These are phyloP conservation scores for Aspergillus neotritici DNA, from an alignment of 2,329 filamentous ascomycete genomes.

Conservation along the genomic window DNA sequence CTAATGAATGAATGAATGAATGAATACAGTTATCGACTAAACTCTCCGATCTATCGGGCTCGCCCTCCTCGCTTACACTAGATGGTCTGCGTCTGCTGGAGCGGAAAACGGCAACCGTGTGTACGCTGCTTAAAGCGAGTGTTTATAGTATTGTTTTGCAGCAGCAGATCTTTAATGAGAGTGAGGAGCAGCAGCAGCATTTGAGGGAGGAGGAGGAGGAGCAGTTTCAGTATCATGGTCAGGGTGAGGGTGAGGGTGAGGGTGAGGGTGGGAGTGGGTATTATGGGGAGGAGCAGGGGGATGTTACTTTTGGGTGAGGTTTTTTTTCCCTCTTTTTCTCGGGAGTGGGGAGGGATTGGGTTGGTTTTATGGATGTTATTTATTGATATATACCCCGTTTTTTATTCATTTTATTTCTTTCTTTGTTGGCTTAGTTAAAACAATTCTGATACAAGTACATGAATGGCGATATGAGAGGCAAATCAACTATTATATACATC, in stretches of 20 bases:
- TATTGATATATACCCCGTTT: constrained; percentile 17
- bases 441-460: constrained; percentile 28
- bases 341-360: constrained; percentile 2
- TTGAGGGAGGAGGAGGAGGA: constrained; percentile 11
- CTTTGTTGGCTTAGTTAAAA: constrained; percentile 1
- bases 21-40: constrained; percentile 28
- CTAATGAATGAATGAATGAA: neutral
- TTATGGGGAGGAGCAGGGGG: constrained; percentile 19
- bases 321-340: constrained; percentile 10
- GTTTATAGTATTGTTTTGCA: constrained; percentile 98
- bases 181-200: constrained; percentile 26
- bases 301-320: constrained; percentile 20
- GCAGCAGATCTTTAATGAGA: constrained; percentile 79
- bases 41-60: constrained; percentile 54
- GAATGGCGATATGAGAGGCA: constrained; percentile 8
- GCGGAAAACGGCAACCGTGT: constrained; percentile 89
- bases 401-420: constrained; percentile 5
- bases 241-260: neutral
- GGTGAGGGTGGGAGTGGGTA: constrained; percentile 3
- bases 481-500: constrained; percentile 18
- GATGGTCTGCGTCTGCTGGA: constrained; percentile 84
- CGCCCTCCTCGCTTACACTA: constrained; percentile 65
- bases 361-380: constrained; percentile 3
- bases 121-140: constrained; percentile 93
- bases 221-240: constrained; percentile 12